Base-by-base conservation (phyloP, 2,329 filamentous ascomycete genomes). In the Colletotrichum sp. region DNA sequence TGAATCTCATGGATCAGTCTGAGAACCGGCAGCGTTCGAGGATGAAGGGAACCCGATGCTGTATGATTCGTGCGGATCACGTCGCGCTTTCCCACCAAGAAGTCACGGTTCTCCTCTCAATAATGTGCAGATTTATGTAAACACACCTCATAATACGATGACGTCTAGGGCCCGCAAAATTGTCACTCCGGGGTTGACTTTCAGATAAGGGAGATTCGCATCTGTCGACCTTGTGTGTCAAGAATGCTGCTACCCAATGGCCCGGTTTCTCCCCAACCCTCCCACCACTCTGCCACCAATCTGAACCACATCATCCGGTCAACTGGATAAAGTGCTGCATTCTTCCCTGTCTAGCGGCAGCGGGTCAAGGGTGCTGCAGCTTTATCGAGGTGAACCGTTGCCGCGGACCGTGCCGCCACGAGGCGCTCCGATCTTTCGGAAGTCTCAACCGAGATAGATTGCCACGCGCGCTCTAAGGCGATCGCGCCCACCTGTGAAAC, bases 351-450 rank as follows among this genome's bases (percentile, higher is more conserved):
- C 64, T 73, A 75, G 70, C 44, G 44, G 18, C 16, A 36, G 32
- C 57, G 62, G 44, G 59, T 48, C 64, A 15, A 39, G n/a, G 36
- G 5, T 24, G 44, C 34, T 59, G 57, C 32, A n/a, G 6, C 24
- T 64, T 34, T 9, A 34, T 5, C n/a, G 22, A 22, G 15, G 18
- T 70, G 39, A 32, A 32, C 28, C 68, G 39, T 32, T 57, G 26
- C 68, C 36, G 72, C 72, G 68, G 72, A 66, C 63, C 72, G 68
- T 36, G 68, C 68, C 72, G 72, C 68, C 48, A 48, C 15, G 32
- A 44, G 30, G 48, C 26, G 24, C 67, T 48, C 72, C 68, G 26
- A 70, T 72, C 39, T 36, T 55, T 57, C 36, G 36, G 62, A 71
- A 24, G 36, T 62, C 52, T 67, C 52, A 71, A 26, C 68, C 72